Base-by-base conservation (phyloP, 2,329 filamentous ascomycete species). In the Sporothrix brunneoviolacea region DNA sequence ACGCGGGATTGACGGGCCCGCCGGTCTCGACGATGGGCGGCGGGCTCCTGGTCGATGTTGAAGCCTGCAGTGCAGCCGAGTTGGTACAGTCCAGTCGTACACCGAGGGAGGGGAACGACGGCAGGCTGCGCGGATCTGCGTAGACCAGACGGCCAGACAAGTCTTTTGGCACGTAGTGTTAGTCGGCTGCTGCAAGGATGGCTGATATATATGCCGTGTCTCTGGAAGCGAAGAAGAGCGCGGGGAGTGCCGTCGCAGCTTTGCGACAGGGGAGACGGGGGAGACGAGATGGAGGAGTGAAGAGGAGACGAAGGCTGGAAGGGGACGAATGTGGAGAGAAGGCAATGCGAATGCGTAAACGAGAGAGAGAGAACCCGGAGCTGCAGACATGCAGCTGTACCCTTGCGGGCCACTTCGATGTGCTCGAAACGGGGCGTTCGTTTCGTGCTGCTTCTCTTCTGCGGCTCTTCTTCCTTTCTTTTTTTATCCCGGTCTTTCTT, bases 51-150 rank as follows among this genome's bases (percentile, higher is more conserved):
- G 27, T 18, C 12, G 21, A 12, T 9, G 40, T 48, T 9, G 48
- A 37, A 3, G 50, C 52, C 9, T 13, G 30, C 7, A 48, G 18
- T 12, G 52, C 52, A 8, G 52, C 52, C 6, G 40, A 30, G 24
- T 37, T 45, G 45, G 43, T 54, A 39, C 38, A 32, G 43, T 76
- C 71, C 39, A 72, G 59, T 48, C 65, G 69, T 52, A 88, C 73
- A 33, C 86, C 84, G 51, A 74, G 65, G 9, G 84, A 82, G 12
- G 88, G 86, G 60, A 77, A 91, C 61, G 84, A 86, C 33, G 88
- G 88, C 19, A 93, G 76, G 59, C 87, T 82, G 61, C 81, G 74
- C 38, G 86, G 79, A 60, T 80, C 77, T 53, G 86, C 86, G 71
- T 89, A 86, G 65, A 82, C 85, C 53, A 90, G 70, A 48, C 69